Base-by-base conservation (phyloP, 2,329 filamentous ascomycete species). In the Pyrenochaeta sp. region DNA sequence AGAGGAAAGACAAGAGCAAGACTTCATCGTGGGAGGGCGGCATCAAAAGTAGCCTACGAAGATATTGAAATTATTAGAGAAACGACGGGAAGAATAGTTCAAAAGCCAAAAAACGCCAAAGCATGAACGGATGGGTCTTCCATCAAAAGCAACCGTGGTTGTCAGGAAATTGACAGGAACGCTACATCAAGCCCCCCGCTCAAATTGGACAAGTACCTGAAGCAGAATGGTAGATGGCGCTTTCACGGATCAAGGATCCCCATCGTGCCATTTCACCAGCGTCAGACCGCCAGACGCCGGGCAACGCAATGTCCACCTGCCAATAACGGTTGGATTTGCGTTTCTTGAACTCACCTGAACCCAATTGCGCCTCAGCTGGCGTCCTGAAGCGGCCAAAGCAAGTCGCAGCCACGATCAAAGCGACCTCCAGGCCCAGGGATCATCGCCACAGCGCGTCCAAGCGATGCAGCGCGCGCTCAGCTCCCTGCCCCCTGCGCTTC, bases 1-100 rank as follows among this genome's bases (percentile, higher is more conserved):
- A 9, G 56, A 32, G 15, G 57, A 58, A 39, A 58, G 45, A 53
- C 67, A 64, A 14, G 51, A 60, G 44, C 66, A 63, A 32, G 61
- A 62, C 39, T 53, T 66, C 50, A 64, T 58, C 31, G 39, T 59
- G 49, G 15, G 15, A 23, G 21, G 17, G 37, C 39, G 18, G 44
- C 51, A 58, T 55, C 23, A 27, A 27, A 27, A 27, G 9, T 27
- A 27, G 4, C 23, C 23, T 27, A 27, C 9, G 53, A 36, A 45
- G 39, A 51, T 12, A 15, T 14, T 18, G n/a, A 41, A 32, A 49
- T 33, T 37, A 15, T 27, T 9, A 40, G 27, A 30, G 49, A 39
- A 46, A 49, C 7, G 21, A 46, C 33, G 15, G 12, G n/a, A 12
- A 35, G 33, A 42, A 41, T 3, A 35, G 48, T 27, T 27, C 18